Conservation (phyloP, 2,329 filamentous ascomycete genomes). For the Hymenoscyphus fructigenus region DNA sequence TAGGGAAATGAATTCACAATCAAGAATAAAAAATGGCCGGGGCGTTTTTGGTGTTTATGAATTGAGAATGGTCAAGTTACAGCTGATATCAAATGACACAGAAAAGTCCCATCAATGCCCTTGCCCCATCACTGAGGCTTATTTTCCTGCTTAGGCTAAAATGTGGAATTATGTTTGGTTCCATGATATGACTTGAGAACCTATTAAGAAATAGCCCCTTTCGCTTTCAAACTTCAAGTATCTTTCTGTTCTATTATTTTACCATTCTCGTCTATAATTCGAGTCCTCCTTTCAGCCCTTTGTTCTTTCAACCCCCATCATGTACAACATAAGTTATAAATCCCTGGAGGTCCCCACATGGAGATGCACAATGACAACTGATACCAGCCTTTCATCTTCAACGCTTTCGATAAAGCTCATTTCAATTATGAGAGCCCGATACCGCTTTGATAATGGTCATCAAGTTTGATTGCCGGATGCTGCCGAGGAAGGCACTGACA, state of each 20-base stretch:
- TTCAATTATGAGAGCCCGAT: neutral
- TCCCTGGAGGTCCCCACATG: no score
- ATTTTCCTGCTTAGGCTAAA: neutral
- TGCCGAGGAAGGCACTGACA: neutral
- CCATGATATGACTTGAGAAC: neutral
- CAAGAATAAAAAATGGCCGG: conserved; percentile 27
- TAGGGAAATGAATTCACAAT: conserved; percentile 36
- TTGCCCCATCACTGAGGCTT: neutral
- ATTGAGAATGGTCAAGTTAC: conserved; percentile 10
- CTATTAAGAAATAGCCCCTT: neutral
- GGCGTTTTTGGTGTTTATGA: conserved; percentile 15
- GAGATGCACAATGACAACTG: no score
- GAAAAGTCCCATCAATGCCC: conserved; percentile 10
- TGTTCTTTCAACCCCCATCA: neutral
- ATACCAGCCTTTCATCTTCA: neutral
- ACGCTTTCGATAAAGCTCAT: neutral
- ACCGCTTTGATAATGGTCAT: neutral
- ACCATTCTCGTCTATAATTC: no score
- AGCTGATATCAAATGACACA: conserved; percentile 12
- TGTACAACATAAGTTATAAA: no score
- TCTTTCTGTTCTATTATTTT: neutral
- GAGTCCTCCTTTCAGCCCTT: no score
- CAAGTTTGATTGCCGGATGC: neutral
- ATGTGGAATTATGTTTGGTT: neutral
- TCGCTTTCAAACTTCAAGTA: neutral